phyloP scores from a whole-genome alignment of 2,329 filamentous ascomycete genomes.

The Exophiala dermatitidis region DNA sequence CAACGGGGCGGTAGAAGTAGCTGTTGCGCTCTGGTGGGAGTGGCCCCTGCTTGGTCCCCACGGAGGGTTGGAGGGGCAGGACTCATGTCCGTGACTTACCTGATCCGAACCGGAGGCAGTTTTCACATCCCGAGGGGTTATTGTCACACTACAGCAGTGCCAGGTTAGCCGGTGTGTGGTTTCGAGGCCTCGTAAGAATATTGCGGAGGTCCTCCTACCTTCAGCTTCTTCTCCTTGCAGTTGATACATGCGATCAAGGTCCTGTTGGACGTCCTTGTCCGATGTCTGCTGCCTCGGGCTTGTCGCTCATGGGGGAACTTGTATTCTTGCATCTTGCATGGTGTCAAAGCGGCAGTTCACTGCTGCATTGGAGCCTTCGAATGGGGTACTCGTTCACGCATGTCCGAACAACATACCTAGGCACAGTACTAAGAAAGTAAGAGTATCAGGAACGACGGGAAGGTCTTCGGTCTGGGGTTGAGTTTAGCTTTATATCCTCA shows the following conservation, averaged over 20 bases:
- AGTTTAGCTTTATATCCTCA: too few species aligned
- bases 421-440: too few species aligned
- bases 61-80: too few species aligned
- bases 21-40: too few species aligned
- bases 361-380: too few species aligned
- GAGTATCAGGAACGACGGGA: too few species aligned
- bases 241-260: conserved; percentile 1
- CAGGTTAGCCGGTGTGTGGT: background rate
- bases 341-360: background rate
- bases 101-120: background rate
- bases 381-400: too few species aligned
- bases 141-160: background rate
- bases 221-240: conserved; percentile 4
- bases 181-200: background rate
- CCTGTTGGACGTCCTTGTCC: background rate
- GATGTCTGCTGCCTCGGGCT: background rate
- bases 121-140: conserved; percentile 2
- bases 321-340: background rate
- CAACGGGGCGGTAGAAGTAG: too few species aligned
- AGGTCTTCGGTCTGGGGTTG: too few species aligned
- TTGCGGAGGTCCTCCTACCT: background rate
- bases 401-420: too few species aligned
- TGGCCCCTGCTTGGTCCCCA: too few species aligned
- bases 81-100: background rate
- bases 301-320: background rate